A percentile compares a stretch with the other conserved stretches of the same genome.
Evolutionary conservation across 148 eudicot genomes (phyloP).

Genomic region (Persicaria maculosa): DNA sequence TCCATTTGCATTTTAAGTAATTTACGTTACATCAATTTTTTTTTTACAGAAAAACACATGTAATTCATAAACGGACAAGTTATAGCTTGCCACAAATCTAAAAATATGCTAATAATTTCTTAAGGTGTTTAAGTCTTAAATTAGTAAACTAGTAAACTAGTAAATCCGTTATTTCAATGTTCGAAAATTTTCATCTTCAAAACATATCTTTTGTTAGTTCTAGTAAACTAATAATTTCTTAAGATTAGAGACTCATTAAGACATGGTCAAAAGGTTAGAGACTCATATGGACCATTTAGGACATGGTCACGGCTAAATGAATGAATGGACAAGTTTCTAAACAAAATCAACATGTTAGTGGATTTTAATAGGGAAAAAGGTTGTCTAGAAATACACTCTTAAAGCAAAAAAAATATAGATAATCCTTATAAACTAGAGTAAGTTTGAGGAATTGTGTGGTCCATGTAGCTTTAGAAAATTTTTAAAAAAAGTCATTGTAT

Average conservation of each 20-base stretch:
- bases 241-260: background rate
- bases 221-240: too few relatives aligned
- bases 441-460: slow-evolving; percentile 24
- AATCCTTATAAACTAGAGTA: slow-evolving; percentile 49
- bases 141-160: too few relatives aligned
- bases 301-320: background rate
- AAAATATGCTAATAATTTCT: too few relatives aligned
- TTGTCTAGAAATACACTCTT: background rate
- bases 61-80: background rate
- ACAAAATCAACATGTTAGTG: background rate
- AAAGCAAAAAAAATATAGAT: too few relatives aligned
- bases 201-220: too few relatives aligned
- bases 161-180: too few relatives aligned
- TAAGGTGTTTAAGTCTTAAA: too few relatives aligned
- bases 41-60: background rate
- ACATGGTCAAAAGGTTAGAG: background rate
- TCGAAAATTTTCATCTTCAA: too few relatives aligned
- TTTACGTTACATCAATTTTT: too few relatives aligned
- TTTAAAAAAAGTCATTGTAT: slow-evolving; percentile 18
- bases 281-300: background rate
- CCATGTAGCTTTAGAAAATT: slow-evolving; percentile 39
- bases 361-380: background rate
- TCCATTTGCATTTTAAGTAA: too few relatives aligned
- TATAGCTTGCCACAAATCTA: too few relatives aligned
- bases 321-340: background rate